phyloP scores from a whole-genome alignment of 2,329 filamentous ascomycete species.

The Aquanectria penicillioides region DNA sequence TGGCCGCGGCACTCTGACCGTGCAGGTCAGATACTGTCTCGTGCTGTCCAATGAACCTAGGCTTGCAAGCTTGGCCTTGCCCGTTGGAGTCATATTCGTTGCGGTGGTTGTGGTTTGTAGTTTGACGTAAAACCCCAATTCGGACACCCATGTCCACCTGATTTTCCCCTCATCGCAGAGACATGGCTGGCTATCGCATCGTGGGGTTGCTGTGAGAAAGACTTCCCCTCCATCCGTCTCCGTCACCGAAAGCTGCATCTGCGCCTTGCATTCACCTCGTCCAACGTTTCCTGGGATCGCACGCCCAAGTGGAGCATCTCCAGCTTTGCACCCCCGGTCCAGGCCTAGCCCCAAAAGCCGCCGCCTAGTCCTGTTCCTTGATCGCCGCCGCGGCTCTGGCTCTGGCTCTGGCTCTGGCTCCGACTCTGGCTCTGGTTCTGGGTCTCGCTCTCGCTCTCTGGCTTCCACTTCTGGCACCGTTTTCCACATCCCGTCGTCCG shows the following conservation, averaged over 20 bases:
- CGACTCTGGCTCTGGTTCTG: constrained; percentile 15
- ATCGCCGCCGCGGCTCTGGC: constrained; percentile 33
- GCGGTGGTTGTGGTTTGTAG: no score
- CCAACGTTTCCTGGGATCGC: constrained; percentile 18
- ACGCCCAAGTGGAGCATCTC: constrained; percentile 38
- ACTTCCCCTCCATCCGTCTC: constrained; percentile 22
- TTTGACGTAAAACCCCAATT: constrained; percentile 1
- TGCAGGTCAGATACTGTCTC: constrained; percentile 16
- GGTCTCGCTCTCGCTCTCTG: neutral
- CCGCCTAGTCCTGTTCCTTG: constrained; percentile 12
- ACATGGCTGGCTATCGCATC: constrained; percentile 10
- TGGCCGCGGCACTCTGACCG: constrained; percentile 17
- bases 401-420: constrained; percentile 15
- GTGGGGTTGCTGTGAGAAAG: constrained; percentile 15
- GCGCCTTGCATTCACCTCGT: constrained; percentile 31
- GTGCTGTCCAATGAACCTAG: neutral
- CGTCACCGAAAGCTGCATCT: constrained; percentile 31
- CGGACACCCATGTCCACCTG: neutral
- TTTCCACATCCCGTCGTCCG: constrained; percentile 44
- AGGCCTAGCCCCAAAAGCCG: constrained; percentile 28
- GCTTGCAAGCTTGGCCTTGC: no score
- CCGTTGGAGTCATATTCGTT: no score
- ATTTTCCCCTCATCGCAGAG: constrained; percentile 15
- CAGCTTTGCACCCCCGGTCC: constrained; percentile 26
- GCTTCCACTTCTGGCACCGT: constrained; percentile 26